Evolutionary conservation across 306 rosid genomes (phyloP), one percentile per base, ranked within the genome.

Genomic region (Dalbergia oliveri): DNA sequence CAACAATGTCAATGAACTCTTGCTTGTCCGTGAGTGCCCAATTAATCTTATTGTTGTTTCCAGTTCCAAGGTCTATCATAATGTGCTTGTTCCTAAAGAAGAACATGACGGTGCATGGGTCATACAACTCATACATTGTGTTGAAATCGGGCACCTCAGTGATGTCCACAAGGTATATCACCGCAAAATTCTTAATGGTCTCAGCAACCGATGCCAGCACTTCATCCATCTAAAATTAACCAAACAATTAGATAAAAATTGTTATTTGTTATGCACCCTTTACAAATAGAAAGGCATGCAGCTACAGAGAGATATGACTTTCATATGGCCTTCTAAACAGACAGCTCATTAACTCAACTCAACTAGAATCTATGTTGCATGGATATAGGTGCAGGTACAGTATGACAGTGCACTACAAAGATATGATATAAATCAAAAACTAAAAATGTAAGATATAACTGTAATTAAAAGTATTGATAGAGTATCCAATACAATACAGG

Each of bases 21-120:
- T 95, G 99, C 85, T 95, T 95, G 88, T 95, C 96, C 91, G 93
- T 93, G 62, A 95, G 92, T 54, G 98, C 99, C 98, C 97, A 93
- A 61, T 95, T 95, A 62, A 95, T 95, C 92, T 95, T 95, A 84
- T 95, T 95, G 91, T 95, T 95, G 89, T 93, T 95, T 12, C 98
- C 97, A n/a, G 99, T 95, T 41, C 99, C 98, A 67, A 95, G 99
- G 35, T 95, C 97, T 58, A 95, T 95, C 99, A 95, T 93, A 41
- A 95, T 95, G 89, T 95, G 98, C 77, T 93, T 95, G 92, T 95
- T 95, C 85, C 98, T 87, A 82, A 93, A 93, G 89, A 95, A 95
- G 84, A 95, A 95, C 99, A 95, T 93, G 8, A 95, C 92, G 0
- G 98, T 95, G 4, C 96, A 91, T 0, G 98, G 99, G 53, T 95